Conservation (phyloP, 345 rosid species). For the Syzygium aqueum region DNA sequence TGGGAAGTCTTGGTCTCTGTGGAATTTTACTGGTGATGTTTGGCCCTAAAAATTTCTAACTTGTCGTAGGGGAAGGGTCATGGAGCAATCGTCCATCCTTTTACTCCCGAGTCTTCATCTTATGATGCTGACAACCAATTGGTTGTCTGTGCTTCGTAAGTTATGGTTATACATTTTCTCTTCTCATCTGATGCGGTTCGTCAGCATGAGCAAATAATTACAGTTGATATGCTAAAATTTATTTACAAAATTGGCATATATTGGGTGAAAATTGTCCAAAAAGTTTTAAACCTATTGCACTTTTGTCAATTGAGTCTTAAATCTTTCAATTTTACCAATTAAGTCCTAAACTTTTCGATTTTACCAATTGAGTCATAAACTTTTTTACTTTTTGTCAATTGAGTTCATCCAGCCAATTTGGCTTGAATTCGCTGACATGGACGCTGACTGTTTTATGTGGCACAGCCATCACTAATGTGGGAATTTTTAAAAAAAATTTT, state of each 20-base stretch:
- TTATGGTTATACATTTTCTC: neutral
- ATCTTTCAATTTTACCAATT: no score
- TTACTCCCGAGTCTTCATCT: neutral
- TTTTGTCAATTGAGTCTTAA: no score
- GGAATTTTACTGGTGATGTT: neutral
- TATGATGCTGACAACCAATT: neutral
- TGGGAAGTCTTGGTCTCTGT: neutral
- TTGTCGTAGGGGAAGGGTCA: neutral
- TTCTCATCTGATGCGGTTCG: neutral
- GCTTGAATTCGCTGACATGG: no score
- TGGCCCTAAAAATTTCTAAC: neutral
- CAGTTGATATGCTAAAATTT: neutral
- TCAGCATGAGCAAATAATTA: neutral
- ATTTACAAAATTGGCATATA: neutral
- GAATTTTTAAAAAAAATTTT: no score
- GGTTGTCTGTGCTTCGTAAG: neutral
- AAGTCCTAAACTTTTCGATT: no score
- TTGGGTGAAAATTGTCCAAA: no score
- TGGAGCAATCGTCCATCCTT: neutral
- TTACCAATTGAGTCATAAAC: no score
- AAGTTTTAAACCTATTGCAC: no score
- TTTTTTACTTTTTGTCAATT: no score
- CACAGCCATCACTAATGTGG: no score
- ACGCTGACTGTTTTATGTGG: no score
- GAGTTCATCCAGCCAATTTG: no score